Percentiles rank a stretch among this genome's conserved stretches.
Evolutionary conservation across 2,329 filamentous ascomycete genomes (phyloP).

Genomic region (Zalaria obscura): DNA sequence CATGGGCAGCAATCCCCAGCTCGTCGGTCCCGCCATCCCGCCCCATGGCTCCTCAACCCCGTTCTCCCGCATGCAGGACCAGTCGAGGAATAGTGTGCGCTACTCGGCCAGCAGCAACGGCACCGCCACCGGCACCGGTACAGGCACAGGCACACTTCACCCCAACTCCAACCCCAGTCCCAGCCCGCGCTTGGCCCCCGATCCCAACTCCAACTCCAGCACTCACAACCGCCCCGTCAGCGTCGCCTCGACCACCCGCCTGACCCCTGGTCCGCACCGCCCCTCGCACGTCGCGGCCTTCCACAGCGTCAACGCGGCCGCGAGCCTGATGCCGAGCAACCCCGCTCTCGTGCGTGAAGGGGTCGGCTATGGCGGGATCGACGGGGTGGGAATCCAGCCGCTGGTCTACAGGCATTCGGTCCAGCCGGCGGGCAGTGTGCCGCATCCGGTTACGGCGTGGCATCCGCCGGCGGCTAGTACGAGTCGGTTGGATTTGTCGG

Average conservation of each 20-base stretch:
- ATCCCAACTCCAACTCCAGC: slow-evolving; percentile 2
- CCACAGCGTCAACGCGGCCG: slow-evolving; percentile 6
- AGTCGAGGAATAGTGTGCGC: neutral
- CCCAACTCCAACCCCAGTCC: neutral
- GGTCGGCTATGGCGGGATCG: too few relatives aligned
- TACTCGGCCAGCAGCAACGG: neutral
- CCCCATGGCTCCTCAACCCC: neutral
- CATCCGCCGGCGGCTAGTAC: slow-evolving; percentile 15
- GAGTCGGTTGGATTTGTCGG: neutral
- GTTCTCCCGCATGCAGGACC: neutral
- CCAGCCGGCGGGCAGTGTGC: slow-evolving; percentile 10
- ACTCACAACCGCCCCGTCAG: neutral
- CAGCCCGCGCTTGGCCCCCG: neutral
- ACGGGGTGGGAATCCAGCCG: neutral
- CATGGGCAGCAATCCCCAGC: too few relatives aligned
- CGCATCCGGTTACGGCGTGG: slow-evolving; percentile 20
- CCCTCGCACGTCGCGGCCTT: slow-evolving; percentile 5
- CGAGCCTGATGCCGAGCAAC: slow-evolving; percentile 6
- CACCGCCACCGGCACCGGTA: neutral
- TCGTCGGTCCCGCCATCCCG: neutral
- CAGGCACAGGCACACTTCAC: too few relatives aligned
- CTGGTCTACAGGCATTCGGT: neutral
- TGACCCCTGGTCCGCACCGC: neutral
- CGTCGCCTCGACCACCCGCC: slow-evolving; percentile 1
- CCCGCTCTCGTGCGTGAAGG: too few relatives aligned